Evolutionary conservation across 352 stramenopile species (phyloP).

Genomic region (Phytophthora hibernalis): DNA sequence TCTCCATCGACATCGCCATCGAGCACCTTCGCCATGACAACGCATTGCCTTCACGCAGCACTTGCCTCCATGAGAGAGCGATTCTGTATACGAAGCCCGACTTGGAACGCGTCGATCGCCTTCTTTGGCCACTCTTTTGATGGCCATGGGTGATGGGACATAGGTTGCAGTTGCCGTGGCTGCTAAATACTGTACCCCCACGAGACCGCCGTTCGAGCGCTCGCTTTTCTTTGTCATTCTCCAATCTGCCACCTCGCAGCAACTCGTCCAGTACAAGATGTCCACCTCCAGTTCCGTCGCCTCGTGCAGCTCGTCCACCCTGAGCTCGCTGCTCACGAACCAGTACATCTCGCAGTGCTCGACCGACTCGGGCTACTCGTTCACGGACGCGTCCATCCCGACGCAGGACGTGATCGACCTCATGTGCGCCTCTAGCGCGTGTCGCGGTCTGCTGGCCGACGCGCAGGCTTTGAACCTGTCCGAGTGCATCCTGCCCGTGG

Average conservation of each 20-base stretch:
- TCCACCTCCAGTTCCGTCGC: conserved; percentile 18
- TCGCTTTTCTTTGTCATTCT: conserved; percentile 27
- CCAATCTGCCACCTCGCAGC: conserved; percentile 38
- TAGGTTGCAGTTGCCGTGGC: too few species aligned
- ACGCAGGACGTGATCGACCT: conserved; percentile 31
- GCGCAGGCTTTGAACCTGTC: conserved; percentile 27
- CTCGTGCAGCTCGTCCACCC: conserved; percentile 18
- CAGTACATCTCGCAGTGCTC: conserved; percentile 36
- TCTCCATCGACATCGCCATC: neutral
- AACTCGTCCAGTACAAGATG: conserved; percentile 17
- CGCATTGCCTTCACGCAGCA: neutral
- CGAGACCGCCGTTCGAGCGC: too few species aligned
- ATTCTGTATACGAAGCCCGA: neutral
- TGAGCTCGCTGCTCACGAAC: conserved; percentile 35
- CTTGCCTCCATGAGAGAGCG: neutral
- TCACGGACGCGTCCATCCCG: conserved; percentile 34
- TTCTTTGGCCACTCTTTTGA: neutral
- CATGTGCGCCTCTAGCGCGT: conserved; percentile 40
- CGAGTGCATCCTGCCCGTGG: conserved; percentile 47
- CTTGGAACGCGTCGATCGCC: neutral
- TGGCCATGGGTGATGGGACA: too few species aligned
- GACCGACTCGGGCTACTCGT: conserved; percentile 43
- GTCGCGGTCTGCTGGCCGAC: conserved; percentile 28
- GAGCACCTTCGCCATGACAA: neutral
- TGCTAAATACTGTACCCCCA: too few species aligned